Conservation (phyloP, 371 early-diverging fungal species). For the Mucor racemosus region DNA sequence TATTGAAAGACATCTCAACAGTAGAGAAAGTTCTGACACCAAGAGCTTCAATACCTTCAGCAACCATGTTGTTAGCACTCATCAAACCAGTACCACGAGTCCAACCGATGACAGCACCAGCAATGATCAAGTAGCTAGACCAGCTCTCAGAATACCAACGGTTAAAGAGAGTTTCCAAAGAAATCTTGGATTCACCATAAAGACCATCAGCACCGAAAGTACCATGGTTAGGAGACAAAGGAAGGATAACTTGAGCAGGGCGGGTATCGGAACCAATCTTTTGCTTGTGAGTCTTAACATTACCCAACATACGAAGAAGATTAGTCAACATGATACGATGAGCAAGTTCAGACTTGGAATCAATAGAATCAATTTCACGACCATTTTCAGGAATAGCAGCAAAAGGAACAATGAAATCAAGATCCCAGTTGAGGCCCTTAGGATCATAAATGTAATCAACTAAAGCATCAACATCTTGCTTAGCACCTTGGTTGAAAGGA, state of each 20-base stretch:
- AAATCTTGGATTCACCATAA: constrained; percentile 94
- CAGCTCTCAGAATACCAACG: constrained; percentile 94
- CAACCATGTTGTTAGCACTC: constrained; percentile 90
- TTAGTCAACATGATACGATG: constrained; percentile 94
- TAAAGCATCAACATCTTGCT: constrained; percentile 80
- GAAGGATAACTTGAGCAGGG: constrained; percentile 91
- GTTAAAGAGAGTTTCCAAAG: constrained; percentile 90
- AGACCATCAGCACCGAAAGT: constrained; percentile 94
- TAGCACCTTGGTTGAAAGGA: constrained; percentile 95
- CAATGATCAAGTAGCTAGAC: constrained; percentile 86
- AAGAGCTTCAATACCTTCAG: constrained; percentile 88
- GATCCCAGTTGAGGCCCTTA: constrained; percentile 89
- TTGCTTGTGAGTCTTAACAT: constrained; percentile 86
- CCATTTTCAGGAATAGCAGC: constrained; percentile 94
- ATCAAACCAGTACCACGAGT: constrained; percentile 97
- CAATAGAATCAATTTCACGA: constrained; percentile 85
- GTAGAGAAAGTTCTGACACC: constrained; percentile 95
- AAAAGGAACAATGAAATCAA: constrained; percentile 95
- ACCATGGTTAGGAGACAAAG: constrained; percentile 96
- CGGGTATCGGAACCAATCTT: constrained; percentile 79
- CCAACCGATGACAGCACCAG: constrained; percentile 97
- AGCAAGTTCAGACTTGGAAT: constrained; percentile 88
- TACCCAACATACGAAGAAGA: constrained; percentile 81
- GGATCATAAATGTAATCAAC: constrained; percentile 89
- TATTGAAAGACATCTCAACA: constrained; percentile 95